Evolutionary conservation across 75 land plant genomes (phyloP).

Genomic region (Chamaecyparis obtusa): DNA sequence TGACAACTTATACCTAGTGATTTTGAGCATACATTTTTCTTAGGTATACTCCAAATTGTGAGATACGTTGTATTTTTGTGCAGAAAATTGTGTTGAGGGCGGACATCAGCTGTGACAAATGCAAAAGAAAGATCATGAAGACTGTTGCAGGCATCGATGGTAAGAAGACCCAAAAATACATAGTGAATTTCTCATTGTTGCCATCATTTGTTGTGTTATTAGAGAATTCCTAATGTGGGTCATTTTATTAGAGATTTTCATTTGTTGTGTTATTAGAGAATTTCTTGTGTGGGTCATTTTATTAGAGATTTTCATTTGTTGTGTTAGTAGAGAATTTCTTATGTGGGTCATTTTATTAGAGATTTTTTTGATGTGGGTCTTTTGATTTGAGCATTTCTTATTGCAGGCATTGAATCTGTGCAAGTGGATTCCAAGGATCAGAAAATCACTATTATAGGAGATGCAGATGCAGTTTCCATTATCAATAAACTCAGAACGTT

Average conservation of each 20-base stretch:
- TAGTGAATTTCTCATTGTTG: background rate
- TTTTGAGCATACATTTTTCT: background rate
- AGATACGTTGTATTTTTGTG: background rate
- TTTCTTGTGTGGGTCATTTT: too few species aligned
- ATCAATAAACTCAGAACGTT: slow-evolving; percentile 29
- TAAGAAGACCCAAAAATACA: background rate
- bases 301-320: background rate
- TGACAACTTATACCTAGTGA: too few species aligned
- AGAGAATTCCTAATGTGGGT: background rate
- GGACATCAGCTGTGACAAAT: background rate
- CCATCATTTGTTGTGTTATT: background rate
- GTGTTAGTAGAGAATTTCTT: background rate
- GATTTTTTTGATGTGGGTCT: too few species aligned
- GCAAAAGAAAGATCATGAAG: slow-evolving; percentile 3
- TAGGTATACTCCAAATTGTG: too few species aligned
- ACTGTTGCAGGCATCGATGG: background rate
- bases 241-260: too few species aligned
- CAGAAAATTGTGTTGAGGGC: slow-evolving; percentile 5
- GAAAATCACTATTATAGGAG: slow-evolving; percentile 43
- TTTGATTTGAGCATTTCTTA: background rate
- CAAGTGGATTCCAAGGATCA: slow-evolving; percentile 34
- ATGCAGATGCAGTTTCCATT: slow-evolving; percentile 31
- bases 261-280: too few species aligned
- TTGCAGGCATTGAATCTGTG: slow-evolving; percentile 44
- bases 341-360: too few species aligned